Evolutionary conservation across 495 filamentous ascomycete genomes (phyloP).

Genomic region (Darksidea phi): DNA sequence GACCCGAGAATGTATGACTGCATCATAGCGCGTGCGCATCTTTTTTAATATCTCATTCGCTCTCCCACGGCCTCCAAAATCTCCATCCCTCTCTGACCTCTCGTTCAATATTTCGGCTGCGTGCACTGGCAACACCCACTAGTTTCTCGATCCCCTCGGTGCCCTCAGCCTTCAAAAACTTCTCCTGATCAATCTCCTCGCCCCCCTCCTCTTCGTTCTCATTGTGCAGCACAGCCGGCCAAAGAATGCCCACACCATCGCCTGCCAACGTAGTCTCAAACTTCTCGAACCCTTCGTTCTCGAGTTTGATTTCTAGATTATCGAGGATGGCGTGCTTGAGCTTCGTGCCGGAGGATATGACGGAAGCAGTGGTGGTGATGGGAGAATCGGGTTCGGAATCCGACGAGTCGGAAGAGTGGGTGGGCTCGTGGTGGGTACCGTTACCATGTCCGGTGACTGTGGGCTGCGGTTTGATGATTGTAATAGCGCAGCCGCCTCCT

Average conservation of each 20-base stretch:
- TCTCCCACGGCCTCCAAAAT: slow-evolving; percentile 69
- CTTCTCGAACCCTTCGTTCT: slow-evolving; percentile 72
- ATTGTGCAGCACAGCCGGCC: slow-evolving; percentile 80
- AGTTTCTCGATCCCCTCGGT: slow-evolving; percentile 73
- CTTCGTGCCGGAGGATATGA: slow-evolving; percentile 28
- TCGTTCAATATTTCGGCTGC: slow-evolving; percentile 54
- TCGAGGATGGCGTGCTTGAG: slow-evolving; percentile 42
- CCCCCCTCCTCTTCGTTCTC: slow-evolving; percentile 71
- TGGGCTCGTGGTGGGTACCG: slow-evolving; percentile 13
- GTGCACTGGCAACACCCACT: slow-evolving; percentile 48
- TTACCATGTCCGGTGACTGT: slow-evolving; percentile 22
- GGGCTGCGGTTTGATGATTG: slow-evolving; percentile 68
- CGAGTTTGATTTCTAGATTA: slow-evolving; percentile 64
- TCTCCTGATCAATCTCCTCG: slow-evolving; percentile 88
- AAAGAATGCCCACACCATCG: slow-evolving; percentile 88
- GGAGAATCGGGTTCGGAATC: slow-evolving; percentile 5
- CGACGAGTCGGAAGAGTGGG: slow-evolving; percentile 14
- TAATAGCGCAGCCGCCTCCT: slow-evolving; percentile 92
- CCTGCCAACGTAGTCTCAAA: slow-evolving; percentile 88
- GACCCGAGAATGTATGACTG: not conserved
- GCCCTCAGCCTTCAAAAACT: slow-evolving; percentile 79
- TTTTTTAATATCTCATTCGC: not conserved
- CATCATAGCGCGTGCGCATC: not conserved
- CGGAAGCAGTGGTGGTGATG: slow-evolving; percentile 11
- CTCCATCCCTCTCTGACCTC: slow-evolving; percentile 83